These are phyloP conservation scores for Aspergillus fructus DNA, from an alignment of 2,329 filamentous ascomycete genomes.

Conservation along the genomic window DNA sequence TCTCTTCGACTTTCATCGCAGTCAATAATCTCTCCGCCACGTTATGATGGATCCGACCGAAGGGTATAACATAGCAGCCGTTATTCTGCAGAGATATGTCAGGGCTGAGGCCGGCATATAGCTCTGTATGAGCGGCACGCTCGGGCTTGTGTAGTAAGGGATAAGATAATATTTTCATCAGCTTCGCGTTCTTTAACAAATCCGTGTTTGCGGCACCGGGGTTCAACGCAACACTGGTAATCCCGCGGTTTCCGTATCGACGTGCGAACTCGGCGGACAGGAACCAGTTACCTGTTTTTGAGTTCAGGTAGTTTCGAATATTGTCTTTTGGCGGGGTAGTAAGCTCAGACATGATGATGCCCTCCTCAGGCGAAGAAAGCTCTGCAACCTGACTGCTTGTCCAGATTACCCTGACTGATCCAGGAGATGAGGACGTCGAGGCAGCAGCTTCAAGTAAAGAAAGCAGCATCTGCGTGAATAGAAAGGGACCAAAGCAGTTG, in stretches of 20 bases:
- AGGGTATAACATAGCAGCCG: constrained; percentile 12
- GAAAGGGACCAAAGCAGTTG: constrained; percentile 42
- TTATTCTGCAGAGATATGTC: constrained; percentile 10
- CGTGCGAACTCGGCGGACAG: constrained; percentile 30
- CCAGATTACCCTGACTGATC: constrained; percentile 40
- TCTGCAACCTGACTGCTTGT: constrained; percentile 21
- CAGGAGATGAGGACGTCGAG: constrained; percentile 3
- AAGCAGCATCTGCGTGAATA: constrained; percentile 41
- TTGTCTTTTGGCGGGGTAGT: constrained; percentile 4
- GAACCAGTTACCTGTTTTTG: constrained; percentile 33
- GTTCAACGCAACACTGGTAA: constrained; percentile 31
- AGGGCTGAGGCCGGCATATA: constrained; percentile 1
- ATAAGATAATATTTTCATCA: constrained; percentile 7
- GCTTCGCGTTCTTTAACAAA: constrained; percentile 2
- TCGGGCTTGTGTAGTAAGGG: constrained; percentile 4
- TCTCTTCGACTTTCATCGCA: constrained; percentile 4
- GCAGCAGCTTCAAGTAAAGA: constrained; percentile 35
- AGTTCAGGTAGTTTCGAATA: constrained; percentile 34
- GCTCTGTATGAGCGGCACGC: constrained; percentile 6
- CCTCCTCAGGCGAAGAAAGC: constrained; percentile 12
- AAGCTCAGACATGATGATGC: constrained; percentile 11
- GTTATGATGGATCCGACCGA: constrained; percentile 9
- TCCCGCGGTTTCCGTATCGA: constrained; percentile 26
- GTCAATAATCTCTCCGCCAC: neutral
- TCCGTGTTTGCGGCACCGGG: constrained; percentile 9